Base-by-base conservation (phyloP, 2,329 filamentous ascomycete species). In the Tolypocladium capitatum region DNA sequence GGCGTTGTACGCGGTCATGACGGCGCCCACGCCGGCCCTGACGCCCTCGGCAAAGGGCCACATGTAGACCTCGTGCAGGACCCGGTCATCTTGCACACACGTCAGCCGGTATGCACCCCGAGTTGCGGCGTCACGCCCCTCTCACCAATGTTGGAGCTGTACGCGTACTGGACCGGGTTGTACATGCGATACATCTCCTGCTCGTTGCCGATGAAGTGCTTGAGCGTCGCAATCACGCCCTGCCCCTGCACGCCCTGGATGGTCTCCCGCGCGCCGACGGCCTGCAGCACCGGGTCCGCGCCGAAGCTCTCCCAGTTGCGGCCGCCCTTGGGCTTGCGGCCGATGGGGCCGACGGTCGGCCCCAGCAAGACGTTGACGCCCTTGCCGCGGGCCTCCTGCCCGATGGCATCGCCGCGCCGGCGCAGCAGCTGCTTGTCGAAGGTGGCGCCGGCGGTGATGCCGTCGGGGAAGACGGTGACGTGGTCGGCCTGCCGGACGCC, bases 11-110 rank as follows among this genome's bases (percentile, higher is more conserved):
- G 83, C 81, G 61, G 86, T 92, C 89, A 94, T 95, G 46, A 91
- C 75, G n/a, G 80, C 80, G 0, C 78, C 86, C 2, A 91, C 87
- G n/a, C 87, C 86, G 5, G 83, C 86, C 48, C 77, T 78, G n/a
- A 94, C 72, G 14, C 81, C 82, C 55, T 94, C 84, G 2, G 81
- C 83, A 61, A 94, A 94, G 0, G 88, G 89, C 87, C 88, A 94
- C 0, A 82, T 75, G 58, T 94, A 94, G 2, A 94, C 68, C 62
- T 91, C 86, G 56, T 90, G 69, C 14, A 81, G 61, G 0, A 83
- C 80, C 31, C 84, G 74, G 58, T 89, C 86, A 52, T 89, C 68
- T 69, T 16, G 28, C 21, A n/a, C 14, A n/a, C 2, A n/a, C 5
- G 3, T 41, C 10, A 41, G 36, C 21, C 9, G 5, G 21, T 10